A percentile compares a stretch with the other conserved stretches of the same genome.
Evolutionary conservation across 805 yeast species (phyloP).

Genomic region (Schizosaccharomyces osmophilus): DNA sequence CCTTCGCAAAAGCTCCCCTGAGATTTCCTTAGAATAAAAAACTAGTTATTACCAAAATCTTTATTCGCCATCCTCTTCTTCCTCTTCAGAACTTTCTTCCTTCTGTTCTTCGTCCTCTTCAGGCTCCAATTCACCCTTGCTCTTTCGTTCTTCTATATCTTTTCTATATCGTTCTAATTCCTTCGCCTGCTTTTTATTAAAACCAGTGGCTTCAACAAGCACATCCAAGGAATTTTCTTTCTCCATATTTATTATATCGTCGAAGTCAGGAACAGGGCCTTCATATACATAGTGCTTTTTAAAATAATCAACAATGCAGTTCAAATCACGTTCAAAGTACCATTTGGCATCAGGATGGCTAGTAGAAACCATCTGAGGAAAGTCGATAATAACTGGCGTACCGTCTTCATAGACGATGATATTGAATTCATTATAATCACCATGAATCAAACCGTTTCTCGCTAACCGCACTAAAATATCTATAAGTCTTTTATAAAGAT

Average conservation of each 20-base stretch:
- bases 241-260: conserved; percentile 32
- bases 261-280: conserved; percentile 64
- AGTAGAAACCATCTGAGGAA: conserved; percentile 91
- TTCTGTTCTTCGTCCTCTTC: neutral
- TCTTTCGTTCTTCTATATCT: conserved; percentile 1
- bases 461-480: conserved; percentile 60
- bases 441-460: conserved; percentile 75
- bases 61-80: too few relatives aligned
- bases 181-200: conserved; percentile 20
- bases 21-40: too few relatives aligned
- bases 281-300: conserved; percentile 48
- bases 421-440: conserved; percentile 94
- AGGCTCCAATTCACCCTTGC: neutral
- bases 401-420: conserved; percentile 47
- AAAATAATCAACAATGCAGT: conserved; percentile 68
- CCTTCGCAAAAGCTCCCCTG: too few relatives aligned
- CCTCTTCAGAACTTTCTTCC: neutral
- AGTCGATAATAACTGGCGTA: conserved; percentile 59
- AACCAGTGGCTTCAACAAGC: conserved; percentile 81
- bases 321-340: conserved; percentile 80
- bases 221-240: conserved; percentile 51
- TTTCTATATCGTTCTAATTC: conserved; percentile 8
- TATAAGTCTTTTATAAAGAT: conserved; percentile 70
- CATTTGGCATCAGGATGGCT: conserved; percentile 72
- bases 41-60: too few relatives aligned